Base-by-base conservation (phyloP, 2,329 filamentous ascomycete species). In the Curvularia verruculosa region DNA sequence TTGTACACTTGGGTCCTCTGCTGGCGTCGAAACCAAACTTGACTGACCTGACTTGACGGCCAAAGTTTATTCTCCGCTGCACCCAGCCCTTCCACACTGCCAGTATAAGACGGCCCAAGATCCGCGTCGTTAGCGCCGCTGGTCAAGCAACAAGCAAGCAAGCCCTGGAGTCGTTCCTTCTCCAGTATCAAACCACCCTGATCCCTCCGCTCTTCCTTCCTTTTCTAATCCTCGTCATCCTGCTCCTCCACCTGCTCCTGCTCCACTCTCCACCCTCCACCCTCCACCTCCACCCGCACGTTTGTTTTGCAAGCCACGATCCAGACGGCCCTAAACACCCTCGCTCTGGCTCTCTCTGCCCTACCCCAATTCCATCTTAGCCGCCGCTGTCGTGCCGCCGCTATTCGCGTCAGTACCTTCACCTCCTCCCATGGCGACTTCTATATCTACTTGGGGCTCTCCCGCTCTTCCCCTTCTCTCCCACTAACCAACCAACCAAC, bases 281-380 rank as follows among this genome's bases (percentile, higher is more conserved):
- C 18, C 23, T 56, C 60, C 60, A 29, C 65, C 60, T 63, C 60
- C 43, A 52, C 40, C 61, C 69, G 52, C 21, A 48, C 61, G 8
- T 75, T 75, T 71, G 71, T 74, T 74, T 75, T 75, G 62, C 61
- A 65, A 69, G 68, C 72, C 73, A 71, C 73, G 60, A 65, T 65
- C 68, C 67, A 68, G 58, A 59, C 58, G 56, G n/a, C 9, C 62
- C 58, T 59, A 58, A 61, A 44, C 64, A 60, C 61, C 59, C 62
- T 70, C n/a, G 67, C 63, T 61, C 66, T 61, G 66, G 64, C 66
- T 69, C 63, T 63, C 21, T 21, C 41, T 45, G 8, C 26, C 43
- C 43, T 45, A 29, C 43, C 26, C 26, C 26, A 7, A 19, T 45
- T 45, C 15, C 43, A 29, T 67, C 61, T 57, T 61, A 57, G 59